Conservation (phyloP, 192 early-diverging fungal species). For the Backusella macrospora region DNA sequence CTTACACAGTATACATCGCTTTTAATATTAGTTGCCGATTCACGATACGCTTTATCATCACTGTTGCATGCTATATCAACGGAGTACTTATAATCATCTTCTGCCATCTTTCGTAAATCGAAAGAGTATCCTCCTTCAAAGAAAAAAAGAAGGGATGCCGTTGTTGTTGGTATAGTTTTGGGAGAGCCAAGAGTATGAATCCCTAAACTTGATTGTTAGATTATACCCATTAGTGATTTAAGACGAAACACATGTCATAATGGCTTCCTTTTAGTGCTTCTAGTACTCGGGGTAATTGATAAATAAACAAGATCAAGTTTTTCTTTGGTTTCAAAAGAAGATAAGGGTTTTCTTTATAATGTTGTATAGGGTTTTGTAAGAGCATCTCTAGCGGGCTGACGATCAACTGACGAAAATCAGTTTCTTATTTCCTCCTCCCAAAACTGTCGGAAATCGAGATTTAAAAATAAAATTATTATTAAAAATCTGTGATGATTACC, state of each 20-base stretch:
- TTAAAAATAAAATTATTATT: too few species aligned
- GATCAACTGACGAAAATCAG: too few species aligned
- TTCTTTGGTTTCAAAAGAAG: not conserved
- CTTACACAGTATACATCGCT: not conserved
- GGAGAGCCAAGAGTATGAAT: not conserved
- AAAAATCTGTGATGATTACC: too few species aligned
- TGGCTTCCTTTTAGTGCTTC: not conserved
- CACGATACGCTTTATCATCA: not conserved
- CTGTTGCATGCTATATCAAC: not conserved
- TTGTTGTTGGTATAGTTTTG: not conserved
- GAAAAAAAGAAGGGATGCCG: not conserved
- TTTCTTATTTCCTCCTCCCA: too few species aligned
- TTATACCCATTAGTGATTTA: not conserved
- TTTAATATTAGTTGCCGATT: not conserved
- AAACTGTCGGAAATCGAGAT: too few species aligned
- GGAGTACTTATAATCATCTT: not conserved
- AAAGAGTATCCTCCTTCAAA: not conserved
- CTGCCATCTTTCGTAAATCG: not conserved
- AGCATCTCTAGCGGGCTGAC: too few species aligned
- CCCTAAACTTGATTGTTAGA: constrained; percentile 3
- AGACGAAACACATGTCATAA: not conserved
- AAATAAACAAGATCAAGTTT: not conserved
- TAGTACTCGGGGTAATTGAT: not conserved
- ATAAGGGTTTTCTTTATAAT: not conserved
- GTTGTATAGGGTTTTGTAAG: too few species aligned